Conservation (phyloP, 257 asterid species). For the Galeopsis tetrahit region DNA sequence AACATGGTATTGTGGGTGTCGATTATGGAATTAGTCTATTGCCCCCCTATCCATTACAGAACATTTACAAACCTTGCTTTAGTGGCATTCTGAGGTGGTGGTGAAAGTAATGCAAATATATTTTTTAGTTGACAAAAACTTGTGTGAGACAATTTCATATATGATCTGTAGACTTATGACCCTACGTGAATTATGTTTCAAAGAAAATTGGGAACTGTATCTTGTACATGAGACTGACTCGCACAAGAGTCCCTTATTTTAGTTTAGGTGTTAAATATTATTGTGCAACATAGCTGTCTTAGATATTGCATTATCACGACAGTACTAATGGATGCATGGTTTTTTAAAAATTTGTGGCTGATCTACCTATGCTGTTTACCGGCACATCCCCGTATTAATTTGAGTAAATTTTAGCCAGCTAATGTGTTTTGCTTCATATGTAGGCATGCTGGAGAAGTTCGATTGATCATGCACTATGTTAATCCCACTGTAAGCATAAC, state of each 20-base stretch:
- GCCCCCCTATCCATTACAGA: background rate
- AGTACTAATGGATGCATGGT: background rate
- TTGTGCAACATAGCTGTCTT: background rate
- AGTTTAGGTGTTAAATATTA: background rate
- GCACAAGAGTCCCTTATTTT: background rate
- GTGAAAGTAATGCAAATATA: background rate
- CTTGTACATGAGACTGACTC: too few species aligned
- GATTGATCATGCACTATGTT: constrained; percentile 82
- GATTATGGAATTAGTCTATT: background rate
- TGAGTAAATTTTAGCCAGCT: constrained; percentile 2
- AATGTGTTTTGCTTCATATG: constrained; percentile 27
- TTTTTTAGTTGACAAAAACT: too few species aligned
- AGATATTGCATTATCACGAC: background rate
- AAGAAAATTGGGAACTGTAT: too few species aligned
- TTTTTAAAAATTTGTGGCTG: background rate
- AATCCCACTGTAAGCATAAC: constrained; percentile 62
- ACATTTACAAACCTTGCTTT: background rate
- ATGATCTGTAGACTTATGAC: too few species aligned
- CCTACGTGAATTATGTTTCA: too few species aligned
- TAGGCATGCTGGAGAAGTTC: constrained; percentile 93
- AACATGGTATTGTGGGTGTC: background rate
- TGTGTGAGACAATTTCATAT: too few species aligned
- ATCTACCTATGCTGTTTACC: constrained; percentile 6
- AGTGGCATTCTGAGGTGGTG: background rate
- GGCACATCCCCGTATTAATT: background rate